Conservation (phyloP, 768 basidiomycete genomes). For the Suillus variegatus region DNA sequence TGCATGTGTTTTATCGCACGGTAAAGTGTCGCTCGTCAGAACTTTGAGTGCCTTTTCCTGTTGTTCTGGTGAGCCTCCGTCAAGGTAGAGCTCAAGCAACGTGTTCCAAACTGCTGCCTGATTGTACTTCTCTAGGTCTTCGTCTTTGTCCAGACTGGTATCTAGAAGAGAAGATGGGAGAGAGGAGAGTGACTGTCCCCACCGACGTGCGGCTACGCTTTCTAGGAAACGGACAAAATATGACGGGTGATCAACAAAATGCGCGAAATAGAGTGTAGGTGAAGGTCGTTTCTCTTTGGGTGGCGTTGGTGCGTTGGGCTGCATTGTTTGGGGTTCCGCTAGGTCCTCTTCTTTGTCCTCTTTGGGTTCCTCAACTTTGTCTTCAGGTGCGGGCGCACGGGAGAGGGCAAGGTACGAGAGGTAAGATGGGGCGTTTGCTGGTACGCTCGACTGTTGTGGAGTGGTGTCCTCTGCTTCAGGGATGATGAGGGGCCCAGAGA, state of each 20-base stretch:
- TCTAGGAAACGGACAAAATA: slow-evolving; percentile 90
- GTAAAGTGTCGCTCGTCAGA: slow-evolving; percentile 58
- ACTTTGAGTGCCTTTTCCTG: slow-evolving; percentile 72
- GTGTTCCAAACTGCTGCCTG: slow-evolving; percentile 95
- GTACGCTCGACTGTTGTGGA: slow-evolving; percentile 23
- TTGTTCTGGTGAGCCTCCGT: slow-evolving; percentile 26
- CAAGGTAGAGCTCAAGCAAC: slow-evolving; percentile 88
- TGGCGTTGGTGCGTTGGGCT: slow-evolving; percentile 26
- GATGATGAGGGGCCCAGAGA: slow-evolving; percentile 48
- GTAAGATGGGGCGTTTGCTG: slow-evolving; percentile 55
- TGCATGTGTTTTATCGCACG: slow-evolving; percentile 90
- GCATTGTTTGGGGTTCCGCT: slow-evolving; percentile 15
- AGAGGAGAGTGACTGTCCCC: slow-evolving; percentile 70
- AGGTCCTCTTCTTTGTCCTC: slow-evolving; percentile 22
- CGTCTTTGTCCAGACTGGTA: slow-evolving; percentile 35
- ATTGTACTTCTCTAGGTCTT: slow-evolving; percentile 58
- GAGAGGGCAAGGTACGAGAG: slow-evolving; percentile 80
- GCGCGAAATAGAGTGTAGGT: slow-evolving; percentile 86
- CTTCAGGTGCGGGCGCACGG: slow-evolving; percentile 41
- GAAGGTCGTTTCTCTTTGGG: slow-evolving; percentile 58
- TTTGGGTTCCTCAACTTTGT: slow-evolving; percentile 18
- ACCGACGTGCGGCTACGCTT: slow-evolving; percentile 75
- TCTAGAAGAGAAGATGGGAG: slow-evolving; percentile 10
- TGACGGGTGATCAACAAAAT: slow-evolving; percentile 87
- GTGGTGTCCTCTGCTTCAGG: slow-evolving; percentile 42